Evolutionary conservation across 164 flowering plant species (phyloP).

Genomic region (Nymphaea colorata): DNA sequence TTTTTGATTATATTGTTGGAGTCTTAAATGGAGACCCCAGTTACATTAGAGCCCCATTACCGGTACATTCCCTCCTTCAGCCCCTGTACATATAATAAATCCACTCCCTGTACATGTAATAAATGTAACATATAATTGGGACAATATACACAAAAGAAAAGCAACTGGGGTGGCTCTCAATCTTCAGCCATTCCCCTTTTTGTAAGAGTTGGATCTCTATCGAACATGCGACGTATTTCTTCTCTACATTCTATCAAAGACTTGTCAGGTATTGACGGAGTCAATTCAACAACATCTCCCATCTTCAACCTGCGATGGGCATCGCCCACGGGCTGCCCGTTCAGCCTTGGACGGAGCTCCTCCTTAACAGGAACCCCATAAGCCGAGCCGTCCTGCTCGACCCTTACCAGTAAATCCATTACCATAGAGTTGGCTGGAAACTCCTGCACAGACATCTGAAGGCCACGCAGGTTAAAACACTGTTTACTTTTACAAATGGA

Average conservation of each 20-base stretch:
- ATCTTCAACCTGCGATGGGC: conserved; percentile 56
- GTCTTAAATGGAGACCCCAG: neutral
- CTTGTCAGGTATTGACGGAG: conserved; percentile 69
- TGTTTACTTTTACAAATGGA: neutral
- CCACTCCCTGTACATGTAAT: too few species aligned
- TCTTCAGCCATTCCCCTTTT: conserved; percentile 21
- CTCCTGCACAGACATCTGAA: conserved; percentile 95
- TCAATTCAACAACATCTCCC: conserved; percentile 94
- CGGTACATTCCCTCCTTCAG: neutral
- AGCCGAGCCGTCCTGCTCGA: conserved; percentile 46
- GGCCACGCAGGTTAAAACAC: neutral
- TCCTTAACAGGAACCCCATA: conserved; percentile 56
- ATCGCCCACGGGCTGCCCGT: conserved; percentile 55
- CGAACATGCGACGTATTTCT: conserved; percentile 91
- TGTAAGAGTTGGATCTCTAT: conserved; percentile 28
- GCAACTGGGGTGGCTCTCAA: conserved; percentile 13
- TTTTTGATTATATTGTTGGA: neutral
- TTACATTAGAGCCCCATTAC: neutral
- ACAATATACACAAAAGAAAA: neutral
- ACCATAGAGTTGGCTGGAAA: conserved; percentile 63
- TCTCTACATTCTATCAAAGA: conserved; percentile 72
- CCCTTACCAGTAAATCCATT: conserved; percentile 51
- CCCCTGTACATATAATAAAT: neutral
- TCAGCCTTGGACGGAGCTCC: conserved; percentile 78
- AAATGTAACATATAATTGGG: neutral